Evolutionary conservation across 768 basidiomycete genomes (phyloP).

Genomic region (Leccinum pellstonianum): DNA sequence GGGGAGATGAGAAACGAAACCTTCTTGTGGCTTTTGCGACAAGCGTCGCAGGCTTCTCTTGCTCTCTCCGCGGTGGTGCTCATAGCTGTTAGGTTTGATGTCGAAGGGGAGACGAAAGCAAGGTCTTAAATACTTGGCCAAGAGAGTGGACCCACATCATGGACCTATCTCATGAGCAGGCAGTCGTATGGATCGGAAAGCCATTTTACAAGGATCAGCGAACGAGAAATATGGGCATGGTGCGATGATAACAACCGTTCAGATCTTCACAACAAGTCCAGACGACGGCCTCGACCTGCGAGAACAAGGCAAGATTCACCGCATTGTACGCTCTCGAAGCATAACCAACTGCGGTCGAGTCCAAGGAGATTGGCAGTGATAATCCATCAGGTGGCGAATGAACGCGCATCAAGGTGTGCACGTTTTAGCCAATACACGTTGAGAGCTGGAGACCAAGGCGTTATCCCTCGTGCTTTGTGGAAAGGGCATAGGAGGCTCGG

Average conservation of each 20-base stretch:
- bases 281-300: conserved; percentile 2
- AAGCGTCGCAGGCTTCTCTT: conserved; percentile 25
- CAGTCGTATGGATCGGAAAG: conserved; percentile 9
- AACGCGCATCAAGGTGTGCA: conserved; percentile 16
- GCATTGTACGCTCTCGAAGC: conserved; percentile 4
- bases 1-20: conserved; percentile 5
- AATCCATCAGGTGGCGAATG: conserved; percentile 2
- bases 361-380: conserved; percentile 5
- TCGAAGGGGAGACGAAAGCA: neutral
- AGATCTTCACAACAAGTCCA: conserved; percentile 17
- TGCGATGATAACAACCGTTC: conserved; percentile 10
- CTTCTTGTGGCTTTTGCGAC: conserved; percentile 28
- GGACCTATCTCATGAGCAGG: conserved; percentile 8
- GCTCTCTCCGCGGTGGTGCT: conserved; percentile 23
- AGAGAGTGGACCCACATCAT: conserved; percentile 10
- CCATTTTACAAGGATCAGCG: conserved; percentile 11
- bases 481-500: conserved; percentile 13
- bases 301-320: neutral
- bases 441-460: conserved; percentile 2
- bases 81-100: conserved; percentile 16
- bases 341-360: conserved; percentile 1
- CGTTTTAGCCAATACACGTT: conserved; percentile 26
- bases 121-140: conserved; percentile 22
- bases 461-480: conserved; percentile 8
- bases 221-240: neutral